Evolutionary conservation across 2,329 filamentous ascomycete genomes (phyloP).

Genomic region (Parascedosporium putredinis): DNA sequence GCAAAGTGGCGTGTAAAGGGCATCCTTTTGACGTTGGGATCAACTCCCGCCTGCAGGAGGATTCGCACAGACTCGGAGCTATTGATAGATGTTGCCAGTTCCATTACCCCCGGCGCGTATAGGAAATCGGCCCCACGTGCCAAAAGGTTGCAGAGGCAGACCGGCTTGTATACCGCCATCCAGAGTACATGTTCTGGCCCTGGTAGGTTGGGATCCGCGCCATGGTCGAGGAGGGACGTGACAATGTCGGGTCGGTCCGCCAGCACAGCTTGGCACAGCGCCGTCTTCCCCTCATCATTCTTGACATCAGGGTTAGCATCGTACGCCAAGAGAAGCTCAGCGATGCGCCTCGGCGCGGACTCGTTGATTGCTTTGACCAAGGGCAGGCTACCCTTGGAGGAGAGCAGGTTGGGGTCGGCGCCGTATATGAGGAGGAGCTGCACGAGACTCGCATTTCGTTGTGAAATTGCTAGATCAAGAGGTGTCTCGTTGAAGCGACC

Average conservation of each 20-base stretch:
- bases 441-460: conserved; percentile 44
- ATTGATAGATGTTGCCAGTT: conserved; percentile 52
- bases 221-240: conserved; percentile 36
- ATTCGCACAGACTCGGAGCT: conserved; percentile 50
- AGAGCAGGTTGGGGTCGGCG: conserved; percentile 43
- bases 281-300: conserved; percentile 50
- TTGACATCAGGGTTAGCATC: conserved; percentile 49
- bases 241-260: conserved; percentile 46
- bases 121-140: conserved; percentile 47
- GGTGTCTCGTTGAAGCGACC: conserved; percentile 44
- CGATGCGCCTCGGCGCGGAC: conserved; percentile 40
- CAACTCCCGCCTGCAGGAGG: conserved; percentile 47
- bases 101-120: conserved; percentile 53
- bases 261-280: conserved; percentile 52
- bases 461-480: conserved; percentile 36
- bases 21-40: conserved; percentile 51
- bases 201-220: conserved; percentile 57
- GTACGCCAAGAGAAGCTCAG: conserved; percentile 50
- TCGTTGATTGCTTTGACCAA: conserved; percentile 51
- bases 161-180: conserved; percentile 50
- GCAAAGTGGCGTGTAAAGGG: conserved; percentile 57
- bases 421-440: conserved; percentile 53
- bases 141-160: conserved; percentile 48
- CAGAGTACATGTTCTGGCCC: conserved; percentile 60
- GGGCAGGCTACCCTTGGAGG: conserved; percentile 47